A percentile compares a stretch with the other conserved stretches of the same genome.
Conservation (phyloP, 2,329 filamentous ascomycete genomes). For the Pseudofabraea citricarpa region DNA sequence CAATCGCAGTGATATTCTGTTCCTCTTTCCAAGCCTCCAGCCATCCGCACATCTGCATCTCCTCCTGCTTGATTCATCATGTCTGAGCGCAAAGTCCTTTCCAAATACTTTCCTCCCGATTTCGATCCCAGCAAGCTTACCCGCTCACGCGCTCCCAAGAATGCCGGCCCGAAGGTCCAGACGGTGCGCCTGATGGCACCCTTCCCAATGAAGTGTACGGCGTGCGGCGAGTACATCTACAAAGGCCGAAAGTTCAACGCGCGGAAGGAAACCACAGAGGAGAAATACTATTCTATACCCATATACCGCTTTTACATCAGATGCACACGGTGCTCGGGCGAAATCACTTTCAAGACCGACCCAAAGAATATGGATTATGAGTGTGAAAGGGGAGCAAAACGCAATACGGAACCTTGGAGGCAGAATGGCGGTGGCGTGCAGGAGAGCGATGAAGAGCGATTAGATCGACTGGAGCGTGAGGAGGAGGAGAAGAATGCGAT, state of each 20-base stretch:
- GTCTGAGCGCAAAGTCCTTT: constrained; percentile 82
- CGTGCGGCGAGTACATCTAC: constrained; percentile 78
- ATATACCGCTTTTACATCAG: constrained; percentile 89
- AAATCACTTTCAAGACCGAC: constrained; percentile 92
- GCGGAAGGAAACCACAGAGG: constrained; percentile 85
- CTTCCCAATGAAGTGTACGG: constrained; percentile 71
- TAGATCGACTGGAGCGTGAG: constrained; percentile 79
- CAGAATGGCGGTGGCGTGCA: constrained; percentile 47
- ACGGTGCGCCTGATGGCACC: constrained; percentile 89
- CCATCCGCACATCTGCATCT: no score
- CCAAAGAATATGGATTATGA: constrained; percentile 92
- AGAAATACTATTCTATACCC: constrained; percentile 83
- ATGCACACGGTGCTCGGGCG: constrained; percentile 78
- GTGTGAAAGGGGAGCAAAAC: constrained; percentile 73
- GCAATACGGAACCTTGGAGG: constrained; percentile 92
- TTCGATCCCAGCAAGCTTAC: constrained; percentile 85
- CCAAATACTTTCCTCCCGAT: constrained; percentile 63
- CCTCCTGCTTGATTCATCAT: no score
- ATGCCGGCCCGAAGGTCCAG: constrained; percentile 73
- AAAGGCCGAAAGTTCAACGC: constrained; percentile 95
- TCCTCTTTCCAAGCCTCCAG: constrained; percentile 1
- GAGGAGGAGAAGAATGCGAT: constrained; percentile 84
- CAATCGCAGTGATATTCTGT: no score
- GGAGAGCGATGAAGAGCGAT: constrained; percentile 81
- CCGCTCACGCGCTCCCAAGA: constrained; percentile 64